These are phyloP conservation scores for Trametes punicea DNA, from an alignment of 768 basidiomycete genomes.

Conservation along the genomic window DNA sequence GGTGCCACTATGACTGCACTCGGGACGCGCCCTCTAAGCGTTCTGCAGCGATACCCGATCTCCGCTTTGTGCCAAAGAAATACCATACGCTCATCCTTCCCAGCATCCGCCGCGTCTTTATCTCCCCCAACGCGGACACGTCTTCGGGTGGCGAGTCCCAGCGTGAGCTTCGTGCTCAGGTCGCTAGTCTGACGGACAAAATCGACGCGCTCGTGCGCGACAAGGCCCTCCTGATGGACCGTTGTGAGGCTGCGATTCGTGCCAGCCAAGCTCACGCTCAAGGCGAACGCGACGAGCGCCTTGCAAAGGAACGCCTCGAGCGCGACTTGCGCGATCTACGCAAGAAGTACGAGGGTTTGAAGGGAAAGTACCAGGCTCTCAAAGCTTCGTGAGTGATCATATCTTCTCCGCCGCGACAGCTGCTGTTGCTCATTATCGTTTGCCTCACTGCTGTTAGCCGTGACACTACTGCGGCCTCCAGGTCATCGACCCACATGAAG, in stretches of 20 bases:
- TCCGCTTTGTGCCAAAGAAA: constrained; percentile 45
- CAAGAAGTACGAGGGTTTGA: constrained; percentile 20
- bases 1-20: not conserved
- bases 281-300: constrained; percentile 29
- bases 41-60: constrained; percentile 31
- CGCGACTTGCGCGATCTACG: constrained; percentile 19
- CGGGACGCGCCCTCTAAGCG: not conserved
- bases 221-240: constrained; percentile 41
- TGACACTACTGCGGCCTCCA: not conserved
- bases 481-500: constrained; percentile 10
- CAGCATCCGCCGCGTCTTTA: constrained; percentile 48
- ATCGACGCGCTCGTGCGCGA: constrained; percentile 38
- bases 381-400: constrained; percentile 14
- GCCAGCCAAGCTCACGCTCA: constrained; percentile 32
- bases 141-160: constrained; percentile 15
- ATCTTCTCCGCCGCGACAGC: too few species aligned
- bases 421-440: not conserved
- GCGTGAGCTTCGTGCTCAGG: constrained; percentile 30
- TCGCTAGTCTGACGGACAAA: constrained; percentile 37
- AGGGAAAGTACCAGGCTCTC: constrained; percentile 22
- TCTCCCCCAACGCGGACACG: constrained; percentile 27
- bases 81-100: constrained; percentile 47
- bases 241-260: constrained; percentile 41
- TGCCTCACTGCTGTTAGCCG: not conserved
- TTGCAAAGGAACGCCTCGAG: constrained; percentile 20